These are phyloP conservation scores for Lactifluus rugatus DNA, from an alignment of 768 basidiomycete species.

Conservation along the genomic window DNA sequence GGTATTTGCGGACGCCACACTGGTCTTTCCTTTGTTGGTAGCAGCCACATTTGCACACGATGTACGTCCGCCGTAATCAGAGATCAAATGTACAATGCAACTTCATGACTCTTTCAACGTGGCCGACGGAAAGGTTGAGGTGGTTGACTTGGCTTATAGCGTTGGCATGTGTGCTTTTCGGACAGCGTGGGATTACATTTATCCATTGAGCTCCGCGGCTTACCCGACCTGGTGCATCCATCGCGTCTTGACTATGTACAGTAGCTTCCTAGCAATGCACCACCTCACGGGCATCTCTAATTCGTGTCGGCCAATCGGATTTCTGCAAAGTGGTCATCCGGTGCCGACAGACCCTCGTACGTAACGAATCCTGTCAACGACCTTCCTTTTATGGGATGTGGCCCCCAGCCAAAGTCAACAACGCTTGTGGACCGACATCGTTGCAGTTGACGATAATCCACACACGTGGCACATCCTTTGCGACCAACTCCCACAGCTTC, in stretches of 20 bases:
- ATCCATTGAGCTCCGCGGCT: not conserved
- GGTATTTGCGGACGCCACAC: conserved; percentile 93
- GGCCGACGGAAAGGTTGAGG: not conserved
- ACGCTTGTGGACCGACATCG: too few relatives aligned
- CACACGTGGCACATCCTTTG: too few relatives aligned
- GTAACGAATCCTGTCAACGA: too few relatives aligned
- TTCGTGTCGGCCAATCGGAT: too few relatives aligned
- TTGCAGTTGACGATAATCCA: too few relatives aligned
- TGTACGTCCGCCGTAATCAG: not conserved
- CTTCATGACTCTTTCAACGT: not conserved
- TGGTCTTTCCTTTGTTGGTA: conserved; percentile 91
- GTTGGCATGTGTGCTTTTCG: not conserved
- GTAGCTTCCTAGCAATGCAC: not conserved
- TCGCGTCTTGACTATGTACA: not conserved
- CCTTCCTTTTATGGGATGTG: too few relatives aligned
- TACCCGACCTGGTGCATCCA: not conserved
- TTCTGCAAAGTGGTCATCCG: too few relatives aligned
- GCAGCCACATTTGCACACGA: conserved; percentile 83
- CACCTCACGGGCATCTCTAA: not conserved
- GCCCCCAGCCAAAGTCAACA: too few relatives aligned
- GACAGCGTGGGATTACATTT: not conserved
- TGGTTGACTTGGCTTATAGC: not conserved
- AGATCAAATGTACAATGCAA: not conserved
- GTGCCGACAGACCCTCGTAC: too few relatives aligned
- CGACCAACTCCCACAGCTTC: too few relatives aligned